phyloP scores from a whole-genome alignment of 257 asterid species.

The Euphrasia confusa region DNA sequence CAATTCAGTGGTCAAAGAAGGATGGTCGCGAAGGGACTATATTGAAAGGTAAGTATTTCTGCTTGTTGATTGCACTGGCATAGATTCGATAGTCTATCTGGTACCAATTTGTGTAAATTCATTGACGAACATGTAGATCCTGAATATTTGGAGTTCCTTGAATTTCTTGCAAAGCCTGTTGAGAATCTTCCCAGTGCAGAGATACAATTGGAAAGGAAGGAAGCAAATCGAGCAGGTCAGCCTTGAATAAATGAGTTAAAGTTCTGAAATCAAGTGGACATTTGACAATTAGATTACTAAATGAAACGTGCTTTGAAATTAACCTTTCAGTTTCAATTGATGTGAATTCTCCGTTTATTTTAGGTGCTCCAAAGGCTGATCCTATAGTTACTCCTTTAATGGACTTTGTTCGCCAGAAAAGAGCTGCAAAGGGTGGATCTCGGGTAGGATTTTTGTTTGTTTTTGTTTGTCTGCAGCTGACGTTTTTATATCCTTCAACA shows the following conservation, averaged over 20 bases:
- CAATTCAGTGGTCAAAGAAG: conserved; percentile 80
- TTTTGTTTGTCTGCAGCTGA: conserved; percentile 41
- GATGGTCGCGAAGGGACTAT: conserved; percentile 97
- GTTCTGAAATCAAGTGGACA: conserved; percentile 7
- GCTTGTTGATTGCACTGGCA: conserved; percentile 27
- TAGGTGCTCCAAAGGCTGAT: conserved; percentile 80
- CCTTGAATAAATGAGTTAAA: conserved; percentile 21
- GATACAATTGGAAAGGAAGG: conserved; percentile 94
- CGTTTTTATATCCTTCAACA: conserved; percentile 16
- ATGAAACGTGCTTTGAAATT: conserved; percentile 13
- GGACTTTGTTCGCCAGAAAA: conserved; percentile 89
- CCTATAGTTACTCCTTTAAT: conserved; percentile 86
- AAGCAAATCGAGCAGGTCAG: conserved; percentile 97
- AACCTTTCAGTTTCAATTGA: conserved; percentile 20
- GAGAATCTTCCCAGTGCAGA: conserved; percentile 99
- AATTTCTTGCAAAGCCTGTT: conserved; percentile 77
- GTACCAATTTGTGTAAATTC: conserved; percentile 31
- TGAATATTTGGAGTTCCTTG: conserved; percentile 98
- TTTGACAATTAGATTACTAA: conserved; percentile 29
- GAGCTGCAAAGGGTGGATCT: conserved; percentile 88
- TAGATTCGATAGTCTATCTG: conserved; percentile 31
- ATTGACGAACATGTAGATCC: conserved; percentile 70
- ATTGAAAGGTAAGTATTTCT: conserved; percentile 58
- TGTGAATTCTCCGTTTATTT: conserved; percentile 24
- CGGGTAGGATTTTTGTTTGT: conserved; percentile 59